Percentiles rank a stretch among this genome's conserved stretches.
phyloP scores from a whole-genome alignment of 1,139 yeast genomes.

The Blastobotrys serpentis region DNA sequence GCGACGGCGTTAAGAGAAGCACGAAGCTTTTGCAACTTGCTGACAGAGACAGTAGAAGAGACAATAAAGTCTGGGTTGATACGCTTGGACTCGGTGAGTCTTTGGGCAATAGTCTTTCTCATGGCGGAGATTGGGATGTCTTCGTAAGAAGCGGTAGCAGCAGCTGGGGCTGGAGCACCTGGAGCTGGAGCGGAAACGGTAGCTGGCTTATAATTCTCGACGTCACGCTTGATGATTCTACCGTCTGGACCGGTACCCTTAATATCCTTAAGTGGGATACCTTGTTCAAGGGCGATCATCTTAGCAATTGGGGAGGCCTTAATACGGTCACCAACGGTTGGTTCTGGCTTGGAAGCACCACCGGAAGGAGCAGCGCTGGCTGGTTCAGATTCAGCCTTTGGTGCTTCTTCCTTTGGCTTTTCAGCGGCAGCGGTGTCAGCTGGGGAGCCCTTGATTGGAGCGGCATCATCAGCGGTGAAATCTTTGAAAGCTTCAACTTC shows the following conservation, averaged over 20 bases:
- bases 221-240: slow-evolving; percentile 87
- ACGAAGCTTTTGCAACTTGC: slow-evolving; percentile 89
- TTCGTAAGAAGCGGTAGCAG: slow-evolving; percentile 60
- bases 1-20: slow-evolving; percentile 82
- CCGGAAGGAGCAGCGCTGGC: slow-evolving; percentile 30
- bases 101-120: slow-evolving; percentile 92
- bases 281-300: slow-evolving; percentile 88
- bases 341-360: slow-evolving; percentile 28
- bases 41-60: slow-evolving; percentile 79
- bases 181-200: slow-evolving; percentile 47
- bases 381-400: slow-evolving; percentile 17
- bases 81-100: slow-evolving; percentile 83
- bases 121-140: slow-evolving; percentile 86
- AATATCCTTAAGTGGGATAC: slow-evolving; percentile 78
- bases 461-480: slow-evolving; percentile 84
- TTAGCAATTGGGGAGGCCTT: slow-evolving; percentile 96
- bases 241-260: slow-evolving; percentile 95
- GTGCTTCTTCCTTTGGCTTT: slow-evolving; percentile 25
- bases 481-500: slow-evolving; percentile 86
- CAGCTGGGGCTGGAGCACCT: slow-evolving; percentile 52
- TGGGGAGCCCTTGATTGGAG: slow-evolving; percentile 49
- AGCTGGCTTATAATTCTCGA: slow-evolving; percentile 60
- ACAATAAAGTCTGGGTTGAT: slow-evolving; percentile 90
- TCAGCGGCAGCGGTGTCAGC: slow-evolving; percentile 35
- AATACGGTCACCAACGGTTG: slow-evolving; percentile 60